phyloP scores from a whole-genome alignment of 257 asterid species.

The Solanum chilense region DNA sequence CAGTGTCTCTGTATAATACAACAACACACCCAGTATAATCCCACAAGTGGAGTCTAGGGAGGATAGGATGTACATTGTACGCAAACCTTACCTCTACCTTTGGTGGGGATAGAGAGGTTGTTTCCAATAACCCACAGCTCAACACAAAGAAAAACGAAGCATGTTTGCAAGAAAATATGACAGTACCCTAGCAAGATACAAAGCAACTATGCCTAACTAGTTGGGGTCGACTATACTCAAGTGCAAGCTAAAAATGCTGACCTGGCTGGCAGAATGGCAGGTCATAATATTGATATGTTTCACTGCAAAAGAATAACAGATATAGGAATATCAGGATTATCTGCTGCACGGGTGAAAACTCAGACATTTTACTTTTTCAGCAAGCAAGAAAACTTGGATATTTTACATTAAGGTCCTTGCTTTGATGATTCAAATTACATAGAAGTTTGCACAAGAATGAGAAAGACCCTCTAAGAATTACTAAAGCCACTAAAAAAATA shows the following conservation, averaged over 20 bases:
- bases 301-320: constrained; percentile 61
- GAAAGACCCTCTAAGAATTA: not conserved
- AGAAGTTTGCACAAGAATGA: not conserved
- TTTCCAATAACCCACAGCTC: not conserved
- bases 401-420: not conserved
- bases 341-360: not conserved
- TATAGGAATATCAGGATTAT: not conserved
- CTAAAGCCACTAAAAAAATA: not conserved
- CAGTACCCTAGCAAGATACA: not conserved
- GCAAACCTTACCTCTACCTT: not conserved
- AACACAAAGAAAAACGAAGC: not conserved
- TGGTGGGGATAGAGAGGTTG: not conserved
- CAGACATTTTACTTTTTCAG: not conserved
- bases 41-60: not conserved
- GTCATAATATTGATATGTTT: constrained; percentile 76
- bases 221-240: not conserved
- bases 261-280: constrained; percentile 93
- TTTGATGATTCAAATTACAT: not conserved
- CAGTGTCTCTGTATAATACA: not conserved
- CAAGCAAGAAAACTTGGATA: not conserved
- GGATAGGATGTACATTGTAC: not conserved
- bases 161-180: not conserved
- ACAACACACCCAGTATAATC: not conserved
- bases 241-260: constrained; percentile 27
- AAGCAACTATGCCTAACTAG: not conserved